Evolutionary conservation across 148 eudicot species (phyloP), one percentile per base, ranked within the genome.

Genomic region (Vaccinium macrocarpon): DNA sequence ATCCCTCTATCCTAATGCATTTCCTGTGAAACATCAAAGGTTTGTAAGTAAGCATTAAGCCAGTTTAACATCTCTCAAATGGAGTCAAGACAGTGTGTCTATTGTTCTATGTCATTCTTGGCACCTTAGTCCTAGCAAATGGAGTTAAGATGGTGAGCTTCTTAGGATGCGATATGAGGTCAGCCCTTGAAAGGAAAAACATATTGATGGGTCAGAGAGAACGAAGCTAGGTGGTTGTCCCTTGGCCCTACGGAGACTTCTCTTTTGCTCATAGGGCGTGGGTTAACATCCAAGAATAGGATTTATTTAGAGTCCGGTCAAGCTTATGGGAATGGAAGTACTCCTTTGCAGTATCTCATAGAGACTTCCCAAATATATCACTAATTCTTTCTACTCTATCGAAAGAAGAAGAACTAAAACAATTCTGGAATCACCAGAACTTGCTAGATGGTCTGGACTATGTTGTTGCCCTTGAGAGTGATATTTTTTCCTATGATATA

Each of bases 111-210:
- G 46, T 4, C 46, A 42, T 42, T 42, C 46, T 85, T 35, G 6
- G 76, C 38, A 79, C 64, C 48, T 79, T 18, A 70, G 9, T 53
- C 42, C 53, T 46, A 35, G 84, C 85, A n/a, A 96, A 94, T 84
- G 99, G 46, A 42, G 46, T 42, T 0, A 95, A 90, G 93, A 90
- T 79, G 93, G 91, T 5, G 98, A 97, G 81, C 99, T 97, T 32
- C 90, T 88, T 23, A 90, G 78, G 83, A 94, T 97, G 98, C 85
- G 98, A 51, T 87, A 95, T 79, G 98, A 95, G 87, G 96, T 97
- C 55, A 90, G 88, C 88, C 99, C 95, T 78, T 97, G 99, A 98
- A 97, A 97, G 86, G 98, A 97, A 82, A 97, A 97, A 89, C 98
- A 97, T 70, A 97, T 97, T 79, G 96, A 95, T 76, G 98, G 95